Evolutionary conservation across 2,329 filamentous ascomycete genomes (phyloP), one percentile per base, ranked within the genome.

Genomic region (Tolypocladium album): DNA sequence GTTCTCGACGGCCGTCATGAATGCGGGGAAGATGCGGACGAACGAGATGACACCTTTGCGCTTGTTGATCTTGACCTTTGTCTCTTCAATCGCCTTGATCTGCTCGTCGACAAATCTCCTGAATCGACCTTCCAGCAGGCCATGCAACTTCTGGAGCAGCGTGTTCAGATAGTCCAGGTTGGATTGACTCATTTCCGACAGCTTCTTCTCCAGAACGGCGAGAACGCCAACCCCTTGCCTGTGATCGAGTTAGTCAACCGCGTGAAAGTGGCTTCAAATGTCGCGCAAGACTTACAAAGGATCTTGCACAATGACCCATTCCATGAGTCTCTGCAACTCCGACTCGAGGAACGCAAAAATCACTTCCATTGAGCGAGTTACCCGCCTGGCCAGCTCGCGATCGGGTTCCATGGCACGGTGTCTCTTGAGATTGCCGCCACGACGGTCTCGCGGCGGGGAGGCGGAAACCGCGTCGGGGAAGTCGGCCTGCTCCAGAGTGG

Each of bases 1-100:
- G 68, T 88, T 92, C 74, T 97, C 92, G 1, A 97, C 84, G 0
- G 89, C 86, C 1, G 84, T 75, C n/a, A 87, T 87, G 75, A 97
- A 97, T 61, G 87, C 79, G 0, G 93, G 94, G 78, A 97, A 97
- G 47, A 93, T 88, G 64, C 90, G 89, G 78, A 97, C 93, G 73
- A 97, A 97, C 20, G 88, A 87, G 67, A 97, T 97, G 60, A 99
- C 90, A 13, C 94, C 93, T 76, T 95, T 97, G 66, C 94, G 88
- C 79, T 97, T 97, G 79, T 96, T 97, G 75, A 97, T 92, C 79
- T 97, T 97, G 72, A 99, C 93, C 75, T 97, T 97, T 45, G 92
- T 97, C 63, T 97, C 94, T 75, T 97, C 94, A 64, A 97, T 96
- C 6, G 92, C 92, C 34, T 90, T 89, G 61, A 97, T 89, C 72